These are phyloP conservation scores for Pyricularia pennisetigena DNA, from an alignment of 2,329 filamentous ascomycete species.

Conservation along the genomic window DNA sequence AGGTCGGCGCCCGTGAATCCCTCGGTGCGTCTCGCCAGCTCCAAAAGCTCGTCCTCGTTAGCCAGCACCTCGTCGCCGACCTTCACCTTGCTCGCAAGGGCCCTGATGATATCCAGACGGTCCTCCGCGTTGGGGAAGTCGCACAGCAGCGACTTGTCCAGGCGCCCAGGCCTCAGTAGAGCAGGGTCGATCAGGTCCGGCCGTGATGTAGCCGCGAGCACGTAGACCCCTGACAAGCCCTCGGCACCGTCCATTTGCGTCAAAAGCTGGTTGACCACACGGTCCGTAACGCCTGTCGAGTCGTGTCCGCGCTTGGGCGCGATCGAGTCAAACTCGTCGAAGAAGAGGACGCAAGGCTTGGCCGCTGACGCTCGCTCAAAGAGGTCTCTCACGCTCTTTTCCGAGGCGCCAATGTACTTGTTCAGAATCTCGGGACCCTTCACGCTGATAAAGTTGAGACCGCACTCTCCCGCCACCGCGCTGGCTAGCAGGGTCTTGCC, in stretches of 20 bases:
- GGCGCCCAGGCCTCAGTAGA: conserved; percentile 75
- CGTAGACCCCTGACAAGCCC: conserved; percentile 88
- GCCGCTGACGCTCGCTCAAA: conserved; percentile 90
- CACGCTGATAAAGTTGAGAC: conserved; percentile 95
- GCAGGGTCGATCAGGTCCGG: conserved; percentile 96
- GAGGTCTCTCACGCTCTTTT: conserved; percentile 90
- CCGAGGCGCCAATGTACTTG: conserved; percentile 96
- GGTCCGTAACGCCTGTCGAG: conserved; percentile 94
- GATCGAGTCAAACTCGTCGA: conserved; percentile 97
- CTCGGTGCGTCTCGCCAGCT: conserved; percentile 70
- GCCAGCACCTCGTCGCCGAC: conserved; percentile 57
- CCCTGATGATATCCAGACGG: conserved; percentile 76
- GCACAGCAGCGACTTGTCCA: conserved; percentile 90
- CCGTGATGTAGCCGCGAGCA: conserved; percentile 84
- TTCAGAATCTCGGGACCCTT: conserved; percentile 98
- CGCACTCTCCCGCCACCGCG: conserved; percentile 95
- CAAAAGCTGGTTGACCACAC: conserved; percentile 94
- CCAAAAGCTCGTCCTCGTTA: conserved; percentile 46
- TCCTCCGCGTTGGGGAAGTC: conserved; percentile 77
- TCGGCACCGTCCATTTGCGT: conserved; percentile 99
- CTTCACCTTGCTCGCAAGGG: conserved; percentile 73
- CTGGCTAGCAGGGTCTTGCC: conserved; percentile 94
- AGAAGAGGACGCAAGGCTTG: conserved; percentile 90
- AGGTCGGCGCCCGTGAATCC: conserved; percentile 92
- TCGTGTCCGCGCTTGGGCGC: conserved; percentile 96